phyloP scores from a whole-genome alignment of 306 rosid species.

The Delonix regia region DNA sequence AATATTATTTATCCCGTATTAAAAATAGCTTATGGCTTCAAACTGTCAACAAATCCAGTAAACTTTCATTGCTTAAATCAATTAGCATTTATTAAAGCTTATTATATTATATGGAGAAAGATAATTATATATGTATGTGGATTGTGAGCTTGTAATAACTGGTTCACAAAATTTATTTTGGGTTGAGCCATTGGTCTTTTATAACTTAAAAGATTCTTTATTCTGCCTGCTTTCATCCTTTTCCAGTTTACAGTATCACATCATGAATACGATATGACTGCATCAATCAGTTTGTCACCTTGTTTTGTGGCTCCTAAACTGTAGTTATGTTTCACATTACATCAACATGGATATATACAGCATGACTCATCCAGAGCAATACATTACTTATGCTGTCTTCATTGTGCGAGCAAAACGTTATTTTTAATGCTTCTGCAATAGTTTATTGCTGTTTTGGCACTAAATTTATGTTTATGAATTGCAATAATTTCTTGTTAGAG shows the following conservation, averaged over 20 bases:
- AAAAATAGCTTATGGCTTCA: background rate
- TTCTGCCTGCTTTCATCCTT: background rate
- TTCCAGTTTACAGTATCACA: slow-evolving; percentile 1
- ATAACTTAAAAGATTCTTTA: background rate
- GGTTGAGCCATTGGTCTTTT: background rate
- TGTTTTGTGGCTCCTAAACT: background rate
- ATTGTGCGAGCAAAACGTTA: background rate
- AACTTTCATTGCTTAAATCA: background rate
- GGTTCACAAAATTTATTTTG: background rate
- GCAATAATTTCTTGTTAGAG: slow-evolving; percentile 12
- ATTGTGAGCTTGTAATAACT: background rate
- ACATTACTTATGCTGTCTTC: background rate
- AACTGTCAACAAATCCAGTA: background rate
- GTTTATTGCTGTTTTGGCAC: background rate
- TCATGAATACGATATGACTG: background rate
- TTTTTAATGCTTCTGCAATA: background rate
- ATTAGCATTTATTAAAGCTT: background rate
- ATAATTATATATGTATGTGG: background rate
- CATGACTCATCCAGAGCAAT: background rate
- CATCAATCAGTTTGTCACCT: background rate
- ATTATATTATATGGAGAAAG: background rate
- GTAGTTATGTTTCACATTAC: background rate
- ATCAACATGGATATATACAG: background rate
- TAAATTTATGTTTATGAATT: slow-evolving; percentile 12
- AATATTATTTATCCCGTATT: background rate